A percentile compares a stretch with the other conserved stretches of the same genome.
Evolutionary conservation across 345 rosid genomes (phyloP).

Genomic region (Rhizophora apiculata): DNA sequence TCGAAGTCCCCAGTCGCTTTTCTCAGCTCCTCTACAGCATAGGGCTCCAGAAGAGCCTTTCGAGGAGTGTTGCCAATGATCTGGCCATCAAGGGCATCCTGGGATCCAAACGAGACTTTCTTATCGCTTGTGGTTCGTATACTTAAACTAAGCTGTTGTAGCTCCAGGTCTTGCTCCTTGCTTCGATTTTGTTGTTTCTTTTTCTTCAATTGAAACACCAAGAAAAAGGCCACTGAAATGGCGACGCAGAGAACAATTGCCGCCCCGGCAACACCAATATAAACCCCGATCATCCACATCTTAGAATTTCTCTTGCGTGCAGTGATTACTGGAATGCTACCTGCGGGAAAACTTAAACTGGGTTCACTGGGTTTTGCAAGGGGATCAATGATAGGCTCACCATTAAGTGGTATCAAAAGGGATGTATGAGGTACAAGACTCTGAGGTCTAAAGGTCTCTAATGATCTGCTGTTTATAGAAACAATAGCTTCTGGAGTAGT

Average conservation of each 20-base stretch:
- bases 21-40: slow-evolving; percentile 55
- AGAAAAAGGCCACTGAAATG: slow-evolving; percentile 38
- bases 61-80: slow-evolving; percentile 38
- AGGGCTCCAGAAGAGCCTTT: slow-evolving; percentile 48
- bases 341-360: slow-evolving; percentile 28
- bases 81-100: slow-evolving; percentile 45
- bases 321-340: slow-evolving; percentile 25
- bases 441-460: slow-evolving; percentile 29
- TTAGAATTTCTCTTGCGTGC: slow-evolving; percentile 32
- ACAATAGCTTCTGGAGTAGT: slow-evolving; percentile 58
- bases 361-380: slow-evolving; percentile 38
- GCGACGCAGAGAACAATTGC: slow-evolving; percentile 53
- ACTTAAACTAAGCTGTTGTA: slow-evolving; percentile 70
- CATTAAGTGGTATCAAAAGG: slow-evolving; percentile 58
- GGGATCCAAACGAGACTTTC: slow-evolving; percentile 80
- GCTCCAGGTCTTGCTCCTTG: slow-evolving; percentile 47
- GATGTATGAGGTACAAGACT: slow-evolving; percentile 44
- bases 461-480: slow-evolving; percentile 51
- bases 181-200: slow-evolving; percentile 29
- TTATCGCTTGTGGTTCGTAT: slow-evolving; percentile 78
- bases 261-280: slow-evolving; percentile 49
- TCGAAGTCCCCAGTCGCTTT: slow-evolving; percentile 82
- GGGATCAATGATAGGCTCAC: slow-evolving; percentile 39
- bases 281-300: slow-evolving; percentile 49
- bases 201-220: slow-evolving; percentile 51